Base-by-base conservation (phyloP, 1,284 basidiomycete genomes). In the Amylostereum areolatum region DNA sequence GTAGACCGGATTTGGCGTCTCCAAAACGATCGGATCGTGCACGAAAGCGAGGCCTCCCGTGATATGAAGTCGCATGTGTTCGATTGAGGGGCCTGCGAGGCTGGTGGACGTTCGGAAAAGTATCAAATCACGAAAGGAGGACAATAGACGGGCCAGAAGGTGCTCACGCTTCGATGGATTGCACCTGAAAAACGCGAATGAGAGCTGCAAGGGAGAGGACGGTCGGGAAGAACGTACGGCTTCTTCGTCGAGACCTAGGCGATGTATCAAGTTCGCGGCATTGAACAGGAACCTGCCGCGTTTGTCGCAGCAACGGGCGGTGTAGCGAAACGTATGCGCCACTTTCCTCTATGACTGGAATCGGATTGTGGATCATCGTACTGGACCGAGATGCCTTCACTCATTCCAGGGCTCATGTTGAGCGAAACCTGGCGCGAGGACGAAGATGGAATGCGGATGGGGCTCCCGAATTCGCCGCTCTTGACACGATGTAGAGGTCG, bases 1-100 rank as follows among this genome's bases (percentile, higher is more conserved):
- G 51, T 73, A 71, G 4, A 74, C 73, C 12, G 58, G 62, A 2
- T 54, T 54, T 3, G 66, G 64, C 1, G 64, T 68, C 46, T 83
- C 80, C 27, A 80, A 65, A 25, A 77, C 65, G 35, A 80, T 64
- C 0, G 81, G 81, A 50, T 79, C 72, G 45, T 73, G 70, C 6
- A 80, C 42, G 52, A 82, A 83, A 0, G 70, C 75, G 49, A 73
- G 57, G 28, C 73, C 55, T 1, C 48, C 46, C 31, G 61, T 53
- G 25, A 70, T 65, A 40, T 69, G 63, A 5, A 78, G 45, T 8
- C 69, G 68, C 32, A 72, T 59, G 44, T 69, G 63, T n/a, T 68
- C 59, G 4, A 68, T 65, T 8, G 58, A 48, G 43, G 57, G 58
- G 5, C 55, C 55, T 39, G 62, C 53, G 37, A 74, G 61, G 40